Evolutionary conservation across 768 basidiomycete genomes (phyloP).

Genomic region (Podaxis mareebaensis): DNA sequence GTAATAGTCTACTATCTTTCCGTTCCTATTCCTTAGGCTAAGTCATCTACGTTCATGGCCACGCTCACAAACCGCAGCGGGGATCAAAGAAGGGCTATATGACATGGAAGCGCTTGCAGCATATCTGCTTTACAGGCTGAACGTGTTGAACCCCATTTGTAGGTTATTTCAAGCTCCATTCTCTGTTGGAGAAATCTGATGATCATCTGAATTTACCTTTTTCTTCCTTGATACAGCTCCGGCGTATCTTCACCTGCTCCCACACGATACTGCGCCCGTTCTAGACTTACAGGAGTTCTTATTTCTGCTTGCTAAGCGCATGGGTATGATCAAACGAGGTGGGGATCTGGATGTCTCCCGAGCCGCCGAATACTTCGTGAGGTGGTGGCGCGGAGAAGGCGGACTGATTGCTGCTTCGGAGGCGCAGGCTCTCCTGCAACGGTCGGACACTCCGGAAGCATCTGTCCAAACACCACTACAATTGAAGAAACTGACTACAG

Average conservation of each 20-base stretch:
- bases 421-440: slow-evolving; percentile 11
- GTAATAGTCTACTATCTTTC: slow-evolving; percentile 33
- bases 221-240: slow-evolving; percentile 48
- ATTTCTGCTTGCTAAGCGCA: slow-evolving; percentile 63
- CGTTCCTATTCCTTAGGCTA: slow-evolving; percentile 20
- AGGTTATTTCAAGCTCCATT: slow-evolving; percentile 31
- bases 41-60: slow-evolving; percentile 21
- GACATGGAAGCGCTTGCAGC: slow-evolving; percentile 81
- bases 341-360: slow-evolving; percentile 69
- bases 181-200: slow-evolving; percentile 13
- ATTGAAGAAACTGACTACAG: not conserved
- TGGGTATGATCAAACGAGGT: slow-evolving; percentile 83
- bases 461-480: slow-evolving; percentile 15
- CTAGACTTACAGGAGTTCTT: slow-evolving; percentile 68
- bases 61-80: slow-evolving; percentile 51
- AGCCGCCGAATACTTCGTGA: slow-evolving; percentile 79
- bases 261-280: slow-evolving; percentile 54
- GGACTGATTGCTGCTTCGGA: slow-evolving; percentile 47
- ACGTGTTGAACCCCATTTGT: slow-evolving; percentile 74
- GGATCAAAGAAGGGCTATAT: slow-evolving; percentile 92
- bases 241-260: slow-evolving; percentile 66
- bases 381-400: slow-evolving; percentile 85
- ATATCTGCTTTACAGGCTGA: slow-evolving; percentile 85
- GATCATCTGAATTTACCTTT: slow-evolving; percentile 12
- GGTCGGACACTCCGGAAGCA: not conserved